phyloP scores from a whole-genome alignment of 2,329 filamentous ascomycete genomes.

The Thelonectria blattea region DNA sequence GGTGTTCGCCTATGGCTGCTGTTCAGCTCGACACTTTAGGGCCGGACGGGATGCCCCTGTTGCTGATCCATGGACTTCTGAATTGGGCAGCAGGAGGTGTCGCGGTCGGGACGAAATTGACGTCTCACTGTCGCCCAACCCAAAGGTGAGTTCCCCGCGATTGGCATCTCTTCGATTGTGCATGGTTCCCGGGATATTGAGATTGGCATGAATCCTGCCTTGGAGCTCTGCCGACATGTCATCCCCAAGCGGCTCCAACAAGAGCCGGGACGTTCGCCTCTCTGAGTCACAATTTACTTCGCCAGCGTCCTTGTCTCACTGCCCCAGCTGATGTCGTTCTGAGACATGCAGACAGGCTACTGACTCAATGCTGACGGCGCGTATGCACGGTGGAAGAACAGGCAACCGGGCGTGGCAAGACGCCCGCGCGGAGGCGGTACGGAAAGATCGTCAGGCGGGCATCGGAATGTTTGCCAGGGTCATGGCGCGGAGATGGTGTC shows the following conservation, averaged over 20 bases:
- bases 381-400: background rate
- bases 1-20: background rate
- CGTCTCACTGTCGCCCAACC: background rate
- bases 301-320: slow-evolving; percentile 1
- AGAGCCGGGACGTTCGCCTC: background rate
- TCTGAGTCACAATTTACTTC: background rate
- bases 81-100: background rate
- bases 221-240: background rate
- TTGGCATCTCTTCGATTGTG: background rate
- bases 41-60: background rate
- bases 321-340: slow-evolving; percentile 2
- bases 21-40: background rate
- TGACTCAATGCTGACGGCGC: background rate
- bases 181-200: too few species aligned
- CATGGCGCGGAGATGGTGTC: background rate
- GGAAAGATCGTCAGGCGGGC: background rate
- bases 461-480: background rate
- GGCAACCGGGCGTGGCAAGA: background rate
- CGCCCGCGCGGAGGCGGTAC: background rate
- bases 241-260: background rate
- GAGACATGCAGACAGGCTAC: slow-evolving; percentile 8
- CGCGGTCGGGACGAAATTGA: background rate
- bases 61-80: background rate
- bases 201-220: background rate
- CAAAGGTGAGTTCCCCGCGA: background rate